A percentile compares a stretch with the other conserved stretches of the same genome.
These are phyloP conservation scores for Phytophthora sansomeana DNA, from an alignment of 352 stramenopile species.

Conservation along the genomic window DNA sequence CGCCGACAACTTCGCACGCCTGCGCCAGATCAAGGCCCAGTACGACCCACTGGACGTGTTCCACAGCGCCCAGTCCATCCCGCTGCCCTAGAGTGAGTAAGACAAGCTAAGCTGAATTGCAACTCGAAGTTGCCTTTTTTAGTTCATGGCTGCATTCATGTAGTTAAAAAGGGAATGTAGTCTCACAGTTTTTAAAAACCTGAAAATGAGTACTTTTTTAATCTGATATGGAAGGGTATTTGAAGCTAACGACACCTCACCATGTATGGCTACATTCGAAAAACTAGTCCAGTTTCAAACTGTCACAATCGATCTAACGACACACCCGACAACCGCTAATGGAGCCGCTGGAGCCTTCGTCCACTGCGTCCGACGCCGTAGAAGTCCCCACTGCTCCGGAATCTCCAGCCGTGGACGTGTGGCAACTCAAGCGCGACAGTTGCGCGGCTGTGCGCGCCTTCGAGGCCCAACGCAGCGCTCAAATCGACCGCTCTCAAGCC, in stretches of 20 bases:
- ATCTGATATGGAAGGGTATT: too few species aligned
- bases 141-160: not conserved
- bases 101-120: not conserved
- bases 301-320: conserved; percentile 23
- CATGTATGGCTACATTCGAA: too few species aligned
- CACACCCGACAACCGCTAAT: conserved; percentile 5
- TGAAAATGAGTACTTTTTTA: too few species aligned
- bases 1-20: conserved; percentile 52
- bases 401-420: conserved; percentile 37
- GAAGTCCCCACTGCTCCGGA: not conserved
- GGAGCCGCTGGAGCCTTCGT: conserved; percentile 15
- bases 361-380: conserved; percentile 6
- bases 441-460: conserved; percentile 74
- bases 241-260: too few species aligned
- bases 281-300: not conserved
- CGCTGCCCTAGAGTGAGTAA: conserved; percentile 31
- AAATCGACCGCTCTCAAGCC: conserved; percentile 78
- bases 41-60: conserved; percentile 66
- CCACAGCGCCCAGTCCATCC: conserved; percentile 64
- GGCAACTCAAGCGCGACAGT: conserved; percentile 67
- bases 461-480: conserved; percentile 63
- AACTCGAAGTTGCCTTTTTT: conserved; percentile 10
- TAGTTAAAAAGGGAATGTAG: not conserved
- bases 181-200: too few species aligned
- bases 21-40: conserved; percentile 55